Conservation (phyloP, 345 rosid species). For the Chamaenerion angustifolium region DNA sequence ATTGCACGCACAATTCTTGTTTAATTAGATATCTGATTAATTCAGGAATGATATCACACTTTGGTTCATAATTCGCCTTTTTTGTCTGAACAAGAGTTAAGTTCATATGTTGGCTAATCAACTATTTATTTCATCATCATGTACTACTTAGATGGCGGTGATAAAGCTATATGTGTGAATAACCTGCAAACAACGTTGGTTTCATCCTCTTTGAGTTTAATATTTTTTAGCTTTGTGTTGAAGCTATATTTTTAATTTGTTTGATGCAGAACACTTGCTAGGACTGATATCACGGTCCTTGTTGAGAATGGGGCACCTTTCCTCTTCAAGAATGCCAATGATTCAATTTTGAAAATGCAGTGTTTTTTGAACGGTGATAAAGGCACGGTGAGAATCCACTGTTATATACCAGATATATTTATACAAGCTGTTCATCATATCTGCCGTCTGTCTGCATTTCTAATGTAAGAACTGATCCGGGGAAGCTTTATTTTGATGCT, state of each 20-base stretch:
- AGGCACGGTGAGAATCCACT: slow-evolving; percentile 18
- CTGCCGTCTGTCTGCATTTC: no score
- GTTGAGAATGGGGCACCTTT: slow-evolving; percentile 46
- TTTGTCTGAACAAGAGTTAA: no score
- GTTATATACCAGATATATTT: background rate
- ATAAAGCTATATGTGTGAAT: no score
- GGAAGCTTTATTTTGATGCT: no score
- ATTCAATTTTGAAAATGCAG: slow-evolving; percentile 43
- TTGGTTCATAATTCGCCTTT: no score
- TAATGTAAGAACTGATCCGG: no score
- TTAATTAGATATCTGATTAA: no score
- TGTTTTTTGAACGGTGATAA: slow-evolving; percentile 23
- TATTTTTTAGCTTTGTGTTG: background rate
- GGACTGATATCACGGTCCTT: slow-evolving; percentile 52
- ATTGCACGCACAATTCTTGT: no score
- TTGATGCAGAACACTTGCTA: slow-evolving; percentile 45
- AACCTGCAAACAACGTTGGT: background rate
- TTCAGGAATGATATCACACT: no score
- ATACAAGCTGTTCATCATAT: no score
- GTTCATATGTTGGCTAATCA: background rate
- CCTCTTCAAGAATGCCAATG: slow-evolving; percentile 46
- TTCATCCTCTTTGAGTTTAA: background rate
- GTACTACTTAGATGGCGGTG: no score
- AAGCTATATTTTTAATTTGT: background rate
- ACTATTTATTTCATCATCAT: background rate